A percentile compares a stretch with the other conserved stretches of the same genome.
Conservation (phyloP, 1,284 basidiomycete genomes). For the Exobasidium cylindrosporum region DNA sequence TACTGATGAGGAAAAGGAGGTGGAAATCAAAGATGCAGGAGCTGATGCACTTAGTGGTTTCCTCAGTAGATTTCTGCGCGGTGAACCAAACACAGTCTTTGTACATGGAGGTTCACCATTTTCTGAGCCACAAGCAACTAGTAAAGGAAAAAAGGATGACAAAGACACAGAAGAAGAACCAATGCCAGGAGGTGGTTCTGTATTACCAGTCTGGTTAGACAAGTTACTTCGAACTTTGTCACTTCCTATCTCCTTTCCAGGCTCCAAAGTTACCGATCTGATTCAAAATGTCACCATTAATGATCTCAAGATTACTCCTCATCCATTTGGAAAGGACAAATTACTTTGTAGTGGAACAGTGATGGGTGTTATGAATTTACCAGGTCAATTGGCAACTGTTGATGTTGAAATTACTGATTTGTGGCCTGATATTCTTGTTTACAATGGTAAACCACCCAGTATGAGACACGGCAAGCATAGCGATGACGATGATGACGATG, state of each 20-base stretch:
- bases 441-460: slow-evolving; percentile 43
- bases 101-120: slow-evolving; percentile 47
- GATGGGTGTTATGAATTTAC: slow-evolving; percentile 43
- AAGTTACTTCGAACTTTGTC: slow-evolving; percentile 35
- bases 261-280: slow-evolving; percentile 44
- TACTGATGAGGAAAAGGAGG: background rate
- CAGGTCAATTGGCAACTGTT: slow-evolving; percentile 41
- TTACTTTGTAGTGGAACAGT: slow-evolving; percentile 44
- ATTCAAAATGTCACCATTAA: slow-evolving; percentile 49
- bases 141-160: background rate
- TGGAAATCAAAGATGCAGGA: background rate
- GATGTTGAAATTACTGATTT: slow-evolving; percentile 46
- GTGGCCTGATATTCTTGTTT: slow-evolving; percentile 50
- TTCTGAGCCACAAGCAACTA: slow-evolving; percentile 8
- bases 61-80: slow-evolving; percentile 42
- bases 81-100: slow-evolving; percentile 42
- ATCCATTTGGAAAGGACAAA: slow-evolving; percentile 46
- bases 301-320: slow-evolving; percentile 46
- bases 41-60: slow-evolving; percentile 40
- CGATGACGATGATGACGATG: no score
- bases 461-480: slow-evolving; percentile 31
- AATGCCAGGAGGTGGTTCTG: slow-evolving; percentile 30
- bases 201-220: slow-evolving; percentile 43
- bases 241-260: slow-evolving; percentile 47
- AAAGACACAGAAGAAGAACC: slow-evolving; percentile 11